A percentile compares a stretch with the other conserved stretches of the same genome.
Conservation (phyloP, 345 rosid genomes). For the Hypericum androsaemum region DNA sequence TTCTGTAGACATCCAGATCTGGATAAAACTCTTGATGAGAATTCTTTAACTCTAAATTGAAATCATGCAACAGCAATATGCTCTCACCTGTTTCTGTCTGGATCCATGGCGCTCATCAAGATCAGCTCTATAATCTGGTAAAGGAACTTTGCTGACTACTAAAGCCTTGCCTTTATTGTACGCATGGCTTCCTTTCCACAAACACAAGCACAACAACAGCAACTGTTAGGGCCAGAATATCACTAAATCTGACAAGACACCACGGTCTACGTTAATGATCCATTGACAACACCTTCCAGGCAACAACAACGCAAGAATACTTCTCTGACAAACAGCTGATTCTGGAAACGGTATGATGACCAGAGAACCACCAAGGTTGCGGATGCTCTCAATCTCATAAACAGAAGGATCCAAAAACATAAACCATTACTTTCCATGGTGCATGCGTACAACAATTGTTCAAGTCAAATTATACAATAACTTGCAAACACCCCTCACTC, state of each 20-base stretch:
- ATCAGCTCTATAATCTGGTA: slow-evolving; percentile 87
- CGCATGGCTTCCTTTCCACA: slow-evolving; percentile 81
- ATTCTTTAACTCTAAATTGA: background rate
- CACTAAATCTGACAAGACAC: slow-evolving; percentile 1
- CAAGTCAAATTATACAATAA: too few relatives aligned
- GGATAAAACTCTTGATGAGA: slow-evolving; percentile 18
- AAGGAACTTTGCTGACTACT: slow-evolving; percentile 86
- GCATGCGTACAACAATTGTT: too few relatives aligned
- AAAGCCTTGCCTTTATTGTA: slow-evolving; percentile 79
- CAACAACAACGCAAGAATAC: too few relatives aligned
- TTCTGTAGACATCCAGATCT: slow-evolving; percentile 86
- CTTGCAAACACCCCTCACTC: too few relatives aligned
- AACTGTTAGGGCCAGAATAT: slow-evolving; percentile 7
- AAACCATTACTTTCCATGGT: too few relatives aligned
- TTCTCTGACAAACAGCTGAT: too few relatives aligned
- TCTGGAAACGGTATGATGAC: too few relatives aligned
- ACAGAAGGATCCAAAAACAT: too few relatives aligned
- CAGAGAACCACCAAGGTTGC: too few relatives aligned
- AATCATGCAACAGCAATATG: slow-evolving; percentile 6
- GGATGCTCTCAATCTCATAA: too few relatives aligned
- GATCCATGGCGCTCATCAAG: slow-evolving; percentile 94
- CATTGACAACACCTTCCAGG: background rate
- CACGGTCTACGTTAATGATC: background rate
- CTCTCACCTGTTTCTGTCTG: slow-evolving; percentile 62
- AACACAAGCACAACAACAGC: slow-evolving; percentile 17